A percentile compares a stretch with the other conserved stretches of the same genome.
Evolutionary conservation across 768 basidiomycete species (phyloP).

Genomic region (Boletus rubroflammeus): DNA sequence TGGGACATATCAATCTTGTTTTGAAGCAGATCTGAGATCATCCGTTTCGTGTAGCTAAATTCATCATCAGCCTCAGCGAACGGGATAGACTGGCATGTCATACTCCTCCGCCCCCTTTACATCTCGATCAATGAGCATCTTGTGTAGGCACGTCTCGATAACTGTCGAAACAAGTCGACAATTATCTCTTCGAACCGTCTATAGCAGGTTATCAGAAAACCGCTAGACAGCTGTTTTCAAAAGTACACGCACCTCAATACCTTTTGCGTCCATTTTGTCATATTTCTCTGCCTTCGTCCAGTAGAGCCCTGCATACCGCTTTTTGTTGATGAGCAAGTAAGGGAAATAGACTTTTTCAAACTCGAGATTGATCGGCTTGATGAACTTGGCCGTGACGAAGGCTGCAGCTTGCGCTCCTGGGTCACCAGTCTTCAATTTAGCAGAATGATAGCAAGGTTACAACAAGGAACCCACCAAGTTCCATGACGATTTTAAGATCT

Average conservation of each 20-base stretch:
- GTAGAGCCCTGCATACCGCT: conserved; percentile 96
- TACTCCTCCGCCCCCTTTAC: conserved; percentile 92
- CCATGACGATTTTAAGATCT: conserved; percentile 86
- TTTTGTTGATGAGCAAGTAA: conserved; percentile 96
- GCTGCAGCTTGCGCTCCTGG: conserved; percentile 90
- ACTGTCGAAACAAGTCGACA: conserved; percentile 98
- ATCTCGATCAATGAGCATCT: conserved; percentile 94
- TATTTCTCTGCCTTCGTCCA: conserved; percentile 96
- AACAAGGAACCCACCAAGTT: conserved; percentile 56
- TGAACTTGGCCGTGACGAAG: conserved; percentile 84
- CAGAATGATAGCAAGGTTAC: neutral
- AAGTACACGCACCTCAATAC: conserved; percentile 75
- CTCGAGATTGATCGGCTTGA: conserved; percentile 96
- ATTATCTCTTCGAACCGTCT: conserved; percentile 98
- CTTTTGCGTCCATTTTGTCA: conserved; percentile 99
- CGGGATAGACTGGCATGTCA: conserved; percentile 24
- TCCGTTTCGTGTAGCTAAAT: conserved; percentile 84
- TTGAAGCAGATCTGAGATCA: conserved; percentile 89
- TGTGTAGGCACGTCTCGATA: conserved; percentile 96
- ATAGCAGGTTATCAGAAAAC: neutral
- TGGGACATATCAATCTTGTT: conserved; percentile 99
- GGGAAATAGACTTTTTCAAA: conserved; percentile 99
- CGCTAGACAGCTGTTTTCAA: neutral
- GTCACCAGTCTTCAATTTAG: neutral
- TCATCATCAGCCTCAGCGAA: conserved; percentile 15